Evolutionary conservation across 176 grass and related monocot genomes (phyloP).

Genomic region (Musa beccarii): DNA sequence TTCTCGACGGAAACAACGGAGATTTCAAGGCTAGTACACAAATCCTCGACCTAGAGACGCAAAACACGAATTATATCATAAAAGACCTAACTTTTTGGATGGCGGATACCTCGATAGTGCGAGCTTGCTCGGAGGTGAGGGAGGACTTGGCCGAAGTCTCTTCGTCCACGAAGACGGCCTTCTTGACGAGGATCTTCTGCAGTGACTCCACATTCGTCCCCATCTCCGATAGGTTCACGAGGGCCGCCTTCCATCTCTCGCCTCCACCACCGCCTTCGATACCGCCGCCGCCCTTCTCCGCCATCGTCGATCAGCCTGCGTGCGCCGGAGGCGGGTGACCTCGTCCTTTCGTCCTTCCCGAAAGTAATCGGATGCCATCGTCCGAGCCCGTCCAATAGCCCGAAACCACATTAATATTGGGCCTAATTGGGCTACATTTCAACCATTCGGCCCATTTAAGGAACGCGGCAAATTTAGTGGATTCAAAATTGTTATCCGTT

Average conservation of each 20-base stretch:
- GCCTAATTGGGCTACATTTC: too few species aligned
- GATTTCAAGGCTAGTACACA: too few species aligned
- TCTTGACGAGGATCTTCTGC: conserved; percentile 67
- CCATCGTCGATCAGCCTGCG: conserved; percentile 1
- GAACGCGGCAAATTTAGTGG: too few species aligned
- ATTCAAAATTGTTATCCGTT: too few species aligned
- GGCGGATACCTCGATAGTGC: conserved; percentile 73
- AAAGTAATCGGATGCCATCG: background rate
- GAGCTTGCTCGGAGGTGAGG: conserved; percentile 49
- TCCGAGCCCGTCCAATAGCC: background rate
- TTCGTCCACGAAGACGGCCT: conserved; percentile 84
- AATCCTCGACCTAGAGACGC: too few species aligned
- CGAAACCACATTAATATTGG: too few species aligned
- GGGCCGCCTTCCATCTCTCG: conserved; percentile 63
- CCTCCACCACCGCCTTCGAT: background rate
- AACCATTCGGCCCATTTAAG: too few species aligned
- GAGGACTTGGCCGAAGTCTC: conserved; percentile 81
- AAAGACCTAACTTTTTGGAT: conserved; percentile 25
- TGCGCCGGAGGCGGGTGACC: too few species aligned
- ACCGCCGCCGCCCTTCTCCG: conserved; percentile 26
- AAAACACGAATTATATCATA: too few species aligned
- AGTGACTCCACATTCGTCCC: conserved; percentile 46
- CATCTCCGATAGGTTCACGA: conserved; percentile 45
- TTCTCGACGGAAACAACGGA: too few species aligned
- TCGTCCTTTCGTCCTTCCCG: too few species aligned